Evolutionary conservation across 805 yeast genomes (phyloP), one percentile per base, ranked within the genome.

Genomic region (Lipomyces mesembrius): DNA sequence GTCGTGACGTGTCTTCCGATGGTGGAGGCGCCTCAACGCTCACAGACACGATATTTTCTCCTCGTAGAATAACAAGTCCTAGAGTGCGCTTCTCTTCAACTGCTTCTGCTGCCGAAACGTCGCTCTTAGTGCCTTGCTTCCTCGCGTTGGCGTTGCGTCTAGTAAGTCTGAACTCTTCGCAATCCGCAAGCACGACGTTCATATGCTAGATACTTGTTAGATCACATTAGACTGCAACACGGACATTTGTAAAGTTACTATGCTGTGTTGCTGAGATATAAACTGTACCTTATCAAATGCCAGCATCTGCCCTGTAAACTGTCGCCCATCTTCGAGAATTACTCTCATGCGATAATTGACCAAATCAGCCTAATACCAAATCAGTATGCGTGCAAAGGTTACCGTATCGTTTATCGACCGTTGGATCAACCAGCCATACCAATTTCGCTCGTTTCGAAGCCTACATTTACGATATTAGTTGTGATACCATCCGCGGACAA

Each of bases 41-140:
- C 25, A 89, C 80, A 63, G 92, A 85, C 12, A 93, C 86, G 34
- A 95, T 86, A 71, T 89, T 90, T 71, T 92, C 97, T 1, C 99
- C 99, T 73, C 98, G 83, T 57, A 94, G 79, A 49, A 94, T 89
- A 1, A 91, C 84, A 61, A 95, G 82, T 0, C 98, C 98, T 29
- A 95, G 79, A 4, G 86, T 80, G 65, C 98, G 82, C 74, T 88
- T 91, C 69, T 89, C 93, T 67, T 88, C 90, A 52, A 81, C 82
- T 35, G 83, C 75, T 22, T 83, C 77, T 64, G 79, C 81, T 27
- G 79, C 55, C 3, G 76, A 76, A 2, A 73, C 57, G 25, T 71
- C 72, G 51, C 68, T 46, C 51, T 62, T 63, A 52, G 66, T 61
- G 32, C 70, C 62, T 69, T 74, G 61, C 75, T 72, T 71, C 73